Percentiles rank a stretch among this genome's conserved stretches.
Evolutionary conservation across 1,284 basidiomycete species (phyloP).

Genomic region (Boletellus dicymbophilus): DNA sequence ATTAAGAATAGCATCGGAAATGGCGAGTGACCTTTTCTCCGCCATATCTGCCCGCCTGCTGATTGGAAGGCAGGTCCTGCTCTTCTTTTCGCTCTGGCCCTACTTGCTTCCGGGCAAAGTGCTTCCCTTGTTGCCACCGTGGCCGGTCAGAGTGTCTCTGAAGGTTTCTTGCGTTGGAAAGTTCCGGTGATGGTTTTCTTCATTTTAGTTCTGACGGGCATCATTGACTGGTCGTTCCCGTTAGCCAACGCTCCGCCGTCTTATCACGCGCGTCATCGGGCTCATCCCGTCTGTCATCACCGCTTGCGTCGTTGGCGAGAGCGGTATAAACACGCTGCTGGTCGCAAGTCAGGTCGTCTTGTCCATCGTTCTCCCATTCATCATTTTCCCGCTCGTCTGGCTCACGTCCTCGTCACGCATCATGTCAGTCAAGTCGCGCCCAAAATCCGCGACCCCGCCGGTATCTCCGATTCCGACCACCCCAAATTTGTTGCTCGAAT

Average conservation of each 20-base stretch:
- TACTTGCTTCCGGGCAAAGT: slow-evolving; percentile 89
- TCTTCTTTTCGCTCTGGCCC: slow-evolving; percentile 82
- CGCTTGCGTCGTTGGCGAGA: slow-evolving; percentile 72
- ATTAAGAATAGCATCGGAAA: slow-evolving; percentile 69
- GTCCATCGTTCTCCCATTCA: slow-evolving; percentile 87
- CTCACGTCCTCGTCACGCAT: slow-evolving; percentile 70
- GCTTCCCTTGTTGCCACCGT: slow-evolving; percentile 93
- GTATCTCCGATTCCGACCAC: not conserved
- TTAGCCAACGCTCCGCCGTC: slow-evolving; percentile 80
- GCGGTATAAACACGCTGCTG: slow-evolving; percentile 81
- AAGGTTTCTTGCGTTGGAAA: slow-evolving; percentile 93
- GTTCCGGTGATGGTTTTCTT: slow-evolving; percentile 66
- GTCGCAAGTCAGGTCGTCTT: slow-evolving; percentile 90
- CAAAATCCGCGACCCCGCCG: not conserved
- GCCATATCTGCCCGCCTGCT: slow-evolving; percentile 18
- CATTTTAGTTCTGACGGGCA: not conserved
- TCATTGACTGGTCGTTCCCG: slow-evolving; percentile 8
- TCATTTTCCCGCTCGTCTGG: slow-evolving; percentile 79
- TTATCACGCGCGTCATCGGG: slow-evolving; percentile 83
- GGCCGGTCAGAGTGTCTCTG: slow-evolving; percentile 90
- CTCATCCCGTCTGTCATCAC: slow-evolving; percentile 88
- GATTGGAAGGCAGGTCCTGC: slow-evolving; percentile 56
- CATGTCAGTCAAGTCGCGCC: slow-evolving; percentile 56
- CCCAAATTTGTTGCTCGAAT: not conserved
- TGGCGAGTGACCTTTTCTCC: slow-evolving; percentile 43